Evolutionary conservation across 1,284 basidiomycete genomes (phyloP), one percentile per base, ranked within the genome.

Genomic region (Ceratobasidium sp.): DNA sequence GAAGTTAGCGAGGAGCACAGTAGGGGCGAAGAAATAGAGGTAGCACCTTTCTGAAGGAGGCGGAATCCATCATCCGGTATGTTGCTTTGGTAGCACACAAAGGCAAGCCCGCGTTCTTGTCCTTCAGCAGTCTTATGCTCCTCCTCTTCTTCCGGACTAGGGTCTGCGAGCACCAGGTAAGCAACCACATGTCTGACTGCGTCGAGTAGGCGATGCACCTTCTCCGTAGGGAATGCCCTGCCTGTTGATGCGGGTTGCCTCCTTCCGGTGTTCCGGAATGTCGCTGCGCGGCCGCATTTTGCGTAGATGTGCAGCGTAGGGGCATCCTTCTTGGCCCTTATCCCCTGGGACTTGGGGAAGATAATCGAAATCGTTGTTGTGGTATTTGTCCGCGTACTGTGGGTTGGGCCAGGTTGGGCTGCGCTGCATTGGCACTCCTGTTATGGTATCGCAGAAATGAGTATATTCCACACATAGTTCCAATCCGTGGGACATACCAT

Each of bases 341-440:
- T 43, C 46, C 19, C 48, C 48, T 6, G 54, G 27, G 14, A 2
- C 54, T 58, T 16, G 11, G n/a, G 48, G 14, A 6, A 19, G 56
- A 43, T 41, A 65, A 11, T 46, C 19, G 27, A 49, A 49, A 27
- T 48, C 19, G 19, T 51, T 65, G 27, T 27, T 65, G 16, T 48
- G 14, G 29, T 49, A n/a, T 1, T 86, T 83, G 0, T 77, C 75
- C 5, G 79, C 84, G n/a, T 86, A 78, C 0, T 62, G 78, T 1
- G 82, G 82, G 74, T 87, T 81, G 75, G 86, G 85, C 13, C 79
- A 64, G 75, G 82, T 79, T 0, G 86, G 86, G 0, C 83, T 77
- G 13, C 86, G 77, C 59, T 85, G 84, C 39, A 86, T 79, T 1
- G 86, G 86, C 16, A 85, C 84, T 74, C 87, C 88, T 75, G 86